Evolutionary conservation across 495 filamentous ascomycete species (phyloP).

Genomic region (Neurospora sp.): DNA sequence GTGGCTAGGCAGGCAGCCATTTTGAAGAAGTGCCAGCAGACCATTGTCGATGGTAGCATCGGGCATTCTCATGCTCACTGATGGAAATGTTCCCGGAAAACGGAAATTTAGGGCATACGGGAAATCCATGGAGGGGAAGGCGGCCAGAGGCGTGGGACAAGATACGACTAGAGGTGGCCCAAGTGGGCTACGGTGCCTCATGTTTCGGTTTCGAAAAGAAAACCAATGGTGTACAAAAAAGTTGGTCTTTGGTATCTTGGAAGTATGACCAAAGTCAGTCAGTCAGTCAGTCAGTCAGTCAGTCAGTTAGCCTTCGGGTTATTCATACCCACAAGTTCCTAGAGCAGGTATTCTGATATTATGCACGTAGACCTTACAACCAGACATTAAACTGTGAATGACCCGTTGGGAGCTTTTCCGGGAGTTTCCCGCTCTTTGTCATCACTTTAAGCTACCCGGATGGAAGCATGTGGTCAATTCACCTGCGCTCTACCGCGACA

Average conservation of each 20-base stretch:
- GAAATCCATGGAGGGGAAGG: not conserved
- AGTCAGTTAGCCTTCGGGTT: not conserved
- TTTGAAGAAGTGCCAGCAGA: slow-evolving; percentile 74
- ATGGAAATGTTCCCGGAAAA: not conserved
- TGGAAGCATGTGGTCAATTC: not conserved
- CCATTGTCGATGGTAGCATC: slow-evolving; percentile 28
- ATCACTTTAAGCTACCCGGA: not conserved
- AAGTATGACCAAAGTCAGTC: too few relatives aligned
- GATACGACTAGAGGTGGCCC: not conserved
- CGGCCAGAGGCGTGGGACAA: not conserved
- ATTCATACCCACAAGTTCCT: not conserved
- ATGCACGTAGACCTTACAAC: not conserved
- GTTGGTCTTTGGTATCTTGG: not conserved
- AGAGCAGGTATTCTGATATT: not conserved
- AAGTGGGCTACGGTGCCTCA: not conserved
- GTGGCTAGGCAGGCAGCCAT: slow-evolving; percentile 81
- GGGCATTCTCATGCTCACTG: slow-evolving; percentile 19
- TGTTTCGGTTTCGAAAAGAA: not conserved
- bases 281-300: too few relatives aligned
- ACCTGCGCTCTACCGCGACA: not conserved
- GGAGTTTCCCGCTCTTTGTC: not conserved
- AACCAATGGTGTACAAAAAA: not conserved
- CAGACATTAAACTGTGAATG: not conserved
- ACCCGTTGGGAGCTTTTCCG: not conserved
- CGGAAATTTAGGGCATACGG: not conserved